A percentile compares a stretch with the other conserved stretches of the same genome.
Evolutionary conservation across 208 protist genomes (phyloP).

Genomic region (Leishmania arabica): DNA sequence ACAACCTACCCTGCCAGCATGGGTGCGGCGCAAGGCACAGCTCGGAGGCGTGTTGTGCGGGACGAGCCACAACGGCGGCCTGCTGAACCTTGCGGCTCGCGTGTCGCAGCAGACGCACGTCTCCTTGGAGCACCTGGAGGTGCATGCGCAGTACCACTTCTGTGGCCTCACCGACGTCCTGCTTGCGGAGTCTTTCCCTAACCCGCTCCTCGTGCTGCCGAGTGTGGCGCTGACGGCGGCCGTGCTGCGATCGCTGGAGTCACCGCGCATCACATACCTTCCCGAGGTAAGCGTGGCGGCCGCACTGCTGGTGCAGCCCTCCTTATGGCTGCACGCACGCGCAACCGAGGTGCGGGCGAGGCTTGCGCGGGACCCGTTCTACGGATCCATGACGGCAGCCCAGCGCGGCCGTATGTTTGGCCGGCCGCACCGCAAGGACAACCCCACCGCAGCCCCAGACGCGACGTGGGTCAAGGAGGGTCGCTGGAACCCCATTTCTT

Average conservation of each 20-base stretch:
- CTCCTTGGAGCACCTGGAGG: conserved; percentile 69
- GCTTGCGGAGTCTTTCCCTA: conserved; percentile 67
- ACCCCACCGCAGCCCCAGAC: conserved; percentile 66
- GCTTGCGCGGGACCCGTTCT: conserved; percentile 17
- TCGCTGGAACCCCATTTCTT: conserved; percentile 44
- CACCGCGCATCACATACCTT: conserved; percentile 67
- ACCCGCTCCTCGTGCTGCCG: conserved; percentile 65
- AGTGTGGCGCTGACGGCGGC: conserved; percentile 58
- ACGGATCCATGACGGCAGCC: conserved; percentile 16
- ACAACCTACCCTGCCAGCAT: conserved; percentile 47
- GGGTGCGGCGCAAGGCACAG: conserved; percentile 55
- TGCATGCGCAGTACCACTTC: conserved; percentile 74
- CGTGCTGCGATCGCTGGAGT: conserved; percentile 63
- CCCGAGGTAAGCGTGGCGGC: conserved; percentile 64
- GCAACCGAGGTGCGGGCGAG: conserved; percentile 20
- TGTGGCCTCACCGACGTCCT: conserved; percentile 85
- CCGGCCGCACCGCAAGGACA: conserved; percentile 68
- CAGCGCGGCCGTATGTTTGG: conserved; percentile 50
- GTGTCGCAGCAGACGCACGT: conserved; percentile 66
- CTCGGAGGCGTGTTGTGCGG: conserved; percentile 70
- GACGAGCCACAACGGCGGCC: conserved; percentile 73
- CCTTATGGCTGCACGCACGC: conserved; percentile 57
- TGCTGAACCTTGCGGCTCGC: conserved; percentile 80
- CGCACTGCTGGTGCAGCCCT: conserved; percentile 66
- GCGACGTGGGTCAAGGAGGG: conserved; percentile 34